Conservation (phyloP, 1,284 basidiomycete genomes). For the Ganoderma sp. region DNA sequence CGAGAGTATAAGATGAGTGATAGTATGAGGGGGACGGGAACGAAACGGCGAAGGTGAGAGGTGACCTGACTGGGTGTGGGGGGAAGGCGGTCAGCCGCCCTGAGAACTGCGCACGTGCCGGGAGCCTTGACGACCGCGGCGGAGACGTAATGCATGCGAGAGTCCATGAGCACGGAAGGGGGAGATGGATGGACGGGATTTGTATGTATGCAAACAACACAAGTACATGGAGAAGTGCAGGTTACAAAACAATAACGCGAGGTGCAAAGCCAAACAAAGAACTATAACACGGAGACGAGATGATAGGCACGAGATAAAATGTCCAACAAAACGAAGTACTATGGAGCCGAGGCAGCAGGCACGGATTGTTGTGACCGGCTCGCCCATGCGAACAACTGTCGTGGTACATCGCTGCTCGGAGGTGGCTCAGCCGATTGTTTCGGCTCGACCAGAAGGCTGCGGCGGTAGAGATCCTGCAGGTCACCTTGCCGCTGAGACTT, state of each 20-base stretch:
- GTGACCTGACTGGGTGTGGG: not conserved
- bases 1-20: slow-evolving; percentile 1
- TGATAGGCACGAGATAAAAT: slow-evolving; percentile 20
- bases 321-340: slow-evolving; percentile 4
- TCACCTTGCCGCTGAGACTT: slow-evolving; percentile 75
- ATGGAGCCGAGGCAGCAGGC: slow-evolving; percentile 22
- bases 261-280: slow-evolving; percentile 8
- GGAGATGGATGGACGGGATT: slow-evolving; percentile 4
- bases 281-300: not conserved
- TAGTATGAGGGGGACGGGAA: slow-evolving; percentile 7
- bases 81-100: slow-evolving; percentile 1
- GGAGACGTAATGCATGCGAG: slow-evolving; percentile 8
- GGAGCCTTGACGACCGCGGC: slow-evolving; percentile 2
- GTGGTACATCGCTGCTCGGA: slow-evolving; percentile 64
- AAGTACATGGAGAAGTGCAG: slow-evolving; percentile 24
- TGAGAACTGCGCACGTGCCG: not conserved
- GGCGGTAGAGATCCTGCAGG: slow-evolving; percentile 79
- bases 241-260: slow-evolving; percentile 33
- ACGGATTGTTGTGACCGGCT: slow-evolving; percentile 51
- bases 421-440: slow-evolving; percentile 75
- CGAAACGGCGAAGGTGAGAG: not conserved
- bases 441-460: slow-evolving; percentile 82
- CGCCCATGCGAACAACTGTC: slow-evolving; percentile 79
- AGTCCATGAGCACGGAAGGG: slow-evolving; percentile 21
- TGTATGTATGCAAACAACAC: slow-evolving; percentile 15